phyloP scores from a whole-genome alignment of 176 grass and related monocot species.

The Calamus simplicifolius region DNA sequence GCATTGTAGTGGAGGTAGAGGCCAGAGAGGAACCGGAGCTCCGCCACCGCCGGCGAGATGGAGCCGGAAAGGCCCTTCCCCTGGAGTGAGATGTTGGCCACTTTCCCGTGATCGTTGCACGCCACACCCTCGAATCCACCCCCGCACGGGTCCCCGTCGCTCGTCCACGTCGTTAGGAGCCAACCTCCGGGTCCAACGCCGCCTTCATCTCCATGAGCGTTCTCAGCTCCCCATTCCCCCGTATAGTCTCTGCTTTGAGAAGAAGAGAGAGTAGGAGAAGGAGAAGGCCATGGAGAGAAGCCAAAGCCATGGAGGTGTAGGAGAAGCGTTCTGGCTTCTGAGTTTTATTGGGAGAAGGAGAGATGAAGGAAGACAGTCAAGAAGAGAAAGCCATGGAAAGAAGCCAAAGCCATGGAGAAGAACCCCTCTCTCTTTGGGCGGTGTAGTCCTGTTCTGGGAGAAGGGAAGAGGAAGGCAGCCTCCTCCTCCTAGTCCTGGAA shows the following conservation, averaged over 20 bases:
- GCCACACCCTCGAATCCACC: conserved; percentile 66
- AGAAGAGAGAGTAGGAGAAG: too few species aligned
- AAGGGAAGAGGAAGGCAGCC: too few species aligned
- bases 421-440: too few species aligned
- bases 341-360: too few species aligned
- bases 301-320: too few species aligned
- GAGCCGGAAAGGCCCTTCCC: conserved; percentile 68
- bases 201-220: conserved; percentile 65
- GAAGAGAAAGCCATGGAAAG: too few species aligned
- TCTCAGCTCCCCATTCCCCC: conserved; percentile 33
- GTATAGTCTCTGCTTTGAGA: not conserved
- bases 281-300: too few species aligned
- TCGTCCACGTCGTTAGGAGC: conserved; percentile 56
- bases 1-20: conserved; percentile 94
- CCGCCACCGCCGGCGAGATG: conserved; percentile 55
- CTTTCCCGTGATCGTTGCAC: conserved; percentile 60
- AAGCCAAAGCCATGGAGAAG: too few species aligned
- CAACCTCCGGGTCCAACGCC: conserved; percentile 49
- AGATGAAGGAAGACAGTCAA: too few species aligned
- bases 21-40: conserved; percentile 50
- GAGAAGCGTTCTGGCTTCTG: too few species aligned
- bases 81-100: conserved; percentile 91
- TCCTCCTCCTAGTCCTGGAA: too few species aligned
- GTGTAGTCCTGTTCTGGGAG: too few species aligned
- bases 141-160: conserved; percentile 49